Percentiles rank a stretch among this genome's conserved stretches.
phyloP scores from a whole-genome alignment of 2,329 filamentous ascomycete species.

The Trichoderma arundinaceum region DNA sequence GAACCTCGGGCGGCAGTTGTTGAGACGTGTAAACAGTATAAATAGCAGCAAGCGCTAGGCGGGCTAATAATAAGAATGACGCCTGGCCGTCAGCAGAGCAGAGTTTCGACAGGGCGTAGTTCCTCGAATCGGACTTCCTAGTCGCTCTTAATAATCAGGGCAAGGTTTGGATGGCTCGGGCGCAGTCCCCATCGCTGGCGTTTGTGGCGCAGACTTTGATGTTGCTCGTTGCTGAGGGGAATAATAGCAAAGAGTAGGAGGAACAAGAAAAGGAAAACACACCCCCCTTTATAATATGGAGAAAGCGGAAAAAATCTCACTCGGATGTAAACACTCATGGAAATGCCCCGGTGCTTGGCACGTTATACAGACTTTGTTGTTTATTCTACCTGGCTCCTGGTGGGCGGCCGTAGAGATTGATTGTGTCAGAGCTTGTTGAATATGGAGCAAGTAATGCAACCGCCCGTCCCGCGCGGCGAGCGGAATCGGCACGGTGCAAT shows the following conservation, averaged over 20 bases:
- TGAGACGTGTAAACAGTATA: neutral
- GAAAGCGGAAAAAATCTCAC: neutral
- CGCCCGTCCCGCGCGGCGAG: neutral
- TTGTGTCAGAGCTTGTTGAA: neutral
- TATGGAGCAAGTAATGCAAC: neutral
- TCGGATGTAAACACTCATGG: neutral
- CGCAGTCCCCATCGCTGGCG: conserved; percentile 5
- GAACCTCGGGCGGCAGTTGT: too few species aligned
- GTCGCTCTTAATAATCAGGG: conserved; percentile 10
- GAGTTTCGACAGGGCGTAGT: neutral
- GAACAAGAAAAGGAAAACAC: conserved; percentile 10
- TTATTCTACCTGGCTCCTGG: neutral
- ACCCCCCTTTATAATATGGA: neutral
- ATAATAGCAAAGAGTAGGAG: neutral
- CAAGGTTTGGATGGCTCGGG: conserved; percentile 21
- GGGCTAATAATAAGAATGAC: neutral
- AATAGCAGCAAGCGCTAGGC: neutral
- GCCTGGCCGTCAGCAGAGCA: conserved; percentile 20
- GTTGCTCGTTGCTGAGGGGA: neutral
- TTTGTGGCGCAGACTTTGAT: conserved; percentile 22
- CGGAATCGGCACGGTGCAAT: conserved; percentile 8
- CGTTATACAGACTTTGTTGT: neutral
- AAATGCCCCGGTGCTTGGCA: neutral
- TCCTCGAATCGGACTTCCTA: neutral
- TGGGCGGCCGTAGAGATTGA: neutral